Evolutionary conservation across 2,329 filamentous ascomycete genomes (phyloP).

Genomic region (Diaporthe sp.): DNA sequence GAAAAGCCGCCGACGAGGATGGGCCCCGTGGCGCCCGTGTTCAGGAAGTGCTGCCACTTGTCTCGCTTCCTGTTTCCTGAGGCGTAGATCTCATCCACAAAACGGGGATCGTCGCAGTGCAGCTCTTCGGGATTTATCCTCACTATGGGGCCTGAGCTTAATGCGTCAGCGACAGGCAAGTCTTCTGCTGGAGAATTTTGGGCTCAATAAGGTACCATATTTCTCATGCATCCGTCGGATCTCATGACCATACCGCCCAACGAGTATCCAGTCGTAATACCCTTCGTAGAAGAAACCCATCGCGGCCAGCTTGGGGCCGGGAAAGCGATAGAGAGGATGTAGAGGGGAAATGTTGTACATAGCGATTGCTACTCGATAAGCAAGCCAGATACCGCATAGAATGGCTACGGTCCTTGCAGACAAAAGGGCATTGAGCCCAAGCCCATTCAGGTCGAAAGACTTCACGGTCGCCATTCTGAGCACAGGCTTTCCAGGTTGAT

Average conservation of each 20-base stretch:
- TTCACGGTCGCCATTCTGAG: not conserved
- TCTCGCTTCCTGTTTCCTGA: conserved; percentile 43
- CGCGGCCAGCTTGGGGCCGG: conserved; percentile 25
- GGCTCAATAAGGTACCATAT: not conserved
- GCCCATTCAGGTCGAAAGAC: not conserved
- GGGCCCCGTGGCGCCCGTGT: conserved; percentile 26
- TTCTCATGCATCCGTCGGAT: conserved; percentile 30
- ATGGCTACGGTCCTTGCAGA: not conserved
- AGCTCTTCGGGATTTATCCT: conserved; percentile 57
- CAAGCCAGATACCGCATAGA: not conserved
- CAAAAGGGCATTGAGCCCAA: conserved; percentile 5
- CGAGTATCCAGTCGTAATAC: conserved; percentile 25
- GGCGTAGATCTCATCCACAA: conserved; percentile 47
- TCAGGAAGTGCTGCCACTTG: conserved; percentile 37
- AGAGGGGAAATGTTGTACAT: conserved; percentile 34
- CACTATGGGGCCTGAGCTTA: conserved; percentile 49
- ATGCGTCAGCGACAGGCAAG: not conserved
- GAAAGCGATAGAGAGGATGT: conserved; percentile 22
- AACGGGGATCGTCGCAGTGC: conserved; percentile 54
- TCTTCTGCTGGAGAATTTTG: not conserved
- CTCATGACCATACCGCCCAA: conserved; percentile 20
- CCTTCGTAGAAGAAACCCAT: conserved; percentile 27
- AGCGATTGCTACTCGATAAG: conserved; percentile 2
- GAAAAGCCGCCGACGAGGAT: conserved; percentile 43
- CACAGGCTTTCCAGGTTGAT: too few species aligned